phyloP scores from a whole-genome alignment of 805 yeast genomes.

The Sungouiozyma ichnusensis region DNA sequence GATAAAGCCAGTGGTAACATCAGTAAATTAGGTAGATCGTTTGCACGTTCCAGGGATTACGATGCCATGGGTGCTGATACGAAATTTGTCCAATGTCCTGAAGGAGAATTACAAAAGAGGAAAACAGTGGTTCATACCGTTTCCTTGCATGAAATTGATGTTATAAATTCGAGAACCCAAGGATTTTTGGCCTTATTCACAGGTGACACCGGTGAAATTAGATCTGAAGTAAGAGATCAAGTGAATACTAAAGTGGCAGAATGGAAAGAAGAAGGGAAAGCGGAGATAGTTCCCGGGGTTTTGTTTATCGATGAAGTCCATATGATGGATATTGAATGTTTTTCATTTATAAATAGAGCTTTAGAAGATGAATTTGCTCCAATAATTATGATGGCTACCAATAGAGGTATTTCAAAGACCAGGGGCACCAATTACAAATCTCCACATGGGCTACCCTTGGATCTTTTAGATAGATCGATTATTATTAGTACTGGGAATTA shows the following conservation, averaged over 20 bases:
- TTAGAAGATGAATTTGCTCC: conserved; percentile 95
- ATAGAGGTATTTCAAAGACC: conserved; percentile 87
- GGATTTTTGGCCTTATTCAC: conserved; percentile 93
- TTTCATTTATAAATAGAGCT: conserved; percentile 91
- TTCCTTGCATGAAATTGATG: conserved; percentile 95
- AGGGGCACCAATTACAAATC: conserved; percentile 90
- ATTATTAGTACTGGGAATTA: conserved; percentile 81
- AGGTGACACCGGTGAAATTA: conserved; percentile 96
- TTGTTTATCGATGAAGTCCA: conserved; percentile 96
- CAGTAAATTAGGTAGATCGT: conserved; percentile 89
- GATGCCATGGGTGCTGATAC: conserved; percentile 99
- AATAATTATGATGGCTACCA: conserved; percentile 95
- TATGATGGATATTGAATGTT: conserved; percentile 95
- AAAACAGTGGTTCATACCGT: conserved; percentile 95
- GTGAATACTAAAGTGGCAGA: conserved; percentile 94
- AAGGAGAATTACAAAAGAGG: conserved; percentile 94
- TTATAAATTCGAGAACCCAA: conserved; percentile 93
- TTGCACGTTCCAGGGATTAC: conserved; percentile 91
- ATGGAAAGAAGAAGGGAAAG: conserved; percentile 98
- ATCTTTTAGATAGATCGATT: conserved; percentile 84
- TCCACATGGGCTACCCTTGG: conserved; percentile 96
- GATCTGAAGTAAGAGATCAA: conserved; percentile 91
- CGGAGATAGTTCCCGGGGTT: conserved; percentile 96
- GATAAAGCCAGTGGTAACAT: conserved; percentile 94
- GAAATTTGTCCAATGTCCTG: conserved; percentile 95